Evolutionary conservation across 2,329 filamentous ascomycete species (phyloP), one percentile per base, ranked within the genome.

Genomic region (Biscogniauxia marginata): DNA sequence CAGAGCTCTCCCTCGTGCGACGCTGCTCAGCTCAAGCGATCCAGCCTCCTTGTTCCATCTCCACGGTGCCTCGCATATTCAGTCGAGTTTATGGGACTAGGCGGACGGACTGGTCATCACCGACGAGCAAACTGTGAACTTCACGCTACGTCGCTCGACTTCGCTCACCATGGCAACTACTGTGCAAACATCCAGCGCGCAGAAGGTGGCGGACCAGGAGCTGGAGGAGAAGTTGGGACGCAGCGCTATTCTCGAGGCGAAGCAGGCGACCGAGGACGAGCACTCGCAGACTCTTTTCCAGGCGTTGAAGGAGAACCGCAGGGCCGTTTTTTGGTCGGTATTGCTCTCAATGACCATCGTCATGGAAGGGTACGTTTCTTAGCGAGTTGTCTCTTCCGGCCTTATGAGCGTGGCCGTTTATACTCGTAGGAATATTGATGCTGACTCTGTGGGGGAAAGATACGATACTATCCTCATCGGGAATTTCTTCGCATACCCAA

Each of bases 381-480:
- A 16, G 6, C n/a, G 6, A n/a, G n/a, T 4, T 22, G 4, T 8
- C 24, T 7, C 2, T 20, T 18, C 19, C 1, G 7, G 13, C 30
- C 2, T 39, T 16, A 9, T 39, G 9, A n/a, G n/a, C 8, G 7
- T n/a, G 9, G 30, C 30, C n/a, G 7, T 39, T 39, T 6, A 9
- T 2, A 3, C 13, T 16, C 8, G 23, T 4, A 18, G 21, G 6
- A 9, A 39, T 30, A 19, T 13, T 16, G 4, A 44, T 8, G 34
- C 49, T 53, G 13, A 58, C 58, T 55, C 24, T 49, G 25, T 4
- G 13, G 16, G 13, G 44, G 16, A 54, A n/a, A 70, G 67, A 19
- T 70, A 70, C 46, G 69, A 71, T 55, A 64, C 60, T 1, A 68
- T 70, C 18, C 67, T 71, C 7, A 69, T 71, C 11, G 61, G 68